These are phyloP conservation scores for Nicotiana tabacum DNA, from an alignment of 257 asterid genomes.

Conservation along the genomic window DNA sequence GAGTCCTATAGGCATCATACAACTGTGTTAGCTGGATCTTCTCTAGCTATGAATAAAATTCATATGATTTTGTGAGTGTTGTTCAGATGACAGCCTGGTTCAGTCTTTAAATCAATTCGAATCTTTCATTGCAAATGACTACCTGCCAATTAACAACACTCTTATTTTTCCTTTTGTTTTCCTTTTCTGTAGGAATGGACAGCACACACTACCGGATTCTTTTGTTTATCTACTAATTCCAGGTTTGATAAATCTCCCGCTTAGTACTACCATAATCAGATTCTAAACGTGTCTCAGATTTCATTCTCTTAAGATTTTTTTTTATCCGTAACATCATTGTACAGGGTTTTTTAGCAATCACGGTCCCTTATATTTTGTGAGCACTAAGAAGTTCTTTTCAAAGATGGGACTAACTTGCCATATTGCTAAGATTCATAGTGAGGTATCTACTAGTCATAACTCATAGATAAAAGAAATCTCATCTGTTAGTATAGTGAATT, in stretches of 20 bases:
- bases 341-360: slow-evolving; percentile 92
- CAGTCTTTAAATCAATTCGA: not conserved
- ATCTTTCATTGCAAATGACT: not conserved
- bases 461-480: not conserved
- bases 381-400: slow-evolving; percentile 76
- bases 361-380: slow-evolving; percentile 78
- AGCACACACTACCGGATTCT: slow-evolving; percentile 72
- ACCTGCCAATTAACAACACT: not conserved
- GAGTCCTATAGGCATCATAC: not conserved
- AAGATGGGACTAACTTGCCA: slow-evolving; percentile 94
- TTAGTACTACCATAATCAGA: not conserved
- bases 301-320: not conserved
- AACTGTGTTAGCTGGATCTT: not conserved
- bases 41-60: not conserved
- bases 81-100: not conserved
- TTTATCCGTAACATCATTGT: slow-evolving; percentile 10
- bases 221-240: slow-evolving; percentile 90
- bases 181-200: slow-evolving; percentile 60
- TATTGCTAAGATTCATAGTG: slow-evolving; percentile 89
- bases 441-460: slow-evolving; percentile 35
- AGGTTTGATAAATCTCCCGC: slow-evolving; percentile 36
- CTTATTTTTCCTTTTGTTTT: not conserved
- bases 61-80: not conserved
- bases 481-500: not conserved
- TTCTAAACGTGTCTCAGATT: not conserved